Evolutionary conservation across 2,329 filamentous ascomycete genomes (phyloP).

Genomic region (Shiraia bambusicola): DNA sequence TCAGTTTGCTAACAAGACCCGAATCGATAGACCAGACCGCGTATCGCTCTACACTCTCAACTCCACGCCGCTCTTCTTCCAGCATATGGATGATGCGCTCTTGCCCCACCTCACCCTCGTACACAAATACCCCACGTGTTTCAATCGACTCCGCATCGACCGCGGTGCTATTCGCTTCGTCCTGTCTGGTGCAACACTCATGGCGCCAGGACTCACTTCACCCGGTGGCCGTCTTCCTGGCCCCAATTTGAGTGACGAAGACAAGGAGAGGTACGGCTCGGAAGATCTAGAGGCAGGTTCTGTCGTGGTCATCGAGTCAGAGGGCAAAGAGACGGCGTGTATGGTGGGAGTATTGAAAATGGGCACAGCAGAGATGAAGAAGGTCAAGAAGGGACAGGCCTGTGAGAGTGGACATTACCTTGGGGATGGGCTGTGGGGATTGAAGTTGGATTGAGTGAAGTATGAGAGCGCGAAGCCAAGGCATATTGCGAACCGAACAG

Average conservation of each 20-base stretch:
- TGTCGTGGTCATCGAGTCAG: constrained; percentile 84
- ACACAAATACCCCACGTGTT: constrained; percentile 82
- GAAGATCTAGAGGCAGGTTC: constrained; percentile 77
- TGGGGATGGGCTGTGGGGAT: constrained; percentile 88
- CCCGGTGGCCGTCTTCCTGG: constrained; percentile 77
- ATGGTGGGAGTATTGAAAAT: constrained; percentile 81
- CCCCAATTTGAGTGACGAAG: constrained; percentile 38
- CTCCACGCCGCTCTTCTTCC: constrained; percentile 81
- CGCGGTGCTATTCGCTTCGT: constrained; percentile 96
- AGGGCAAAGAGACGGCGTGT: constrained; percentile 91
- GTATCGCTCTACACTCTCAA: constrained; percentile 85
- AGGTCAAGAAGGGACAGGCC: constrained; percentile 89
- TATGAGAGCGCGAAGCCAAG: not conserved
- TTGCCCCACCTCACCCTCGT: constrained; percentile 87
- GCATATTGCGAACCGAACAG: too few species aligned
- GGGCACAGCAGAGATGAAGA: constrained; percentile 89
- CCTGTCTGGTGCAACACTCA: constrained; percentile 86
- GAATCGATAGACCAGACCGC: constrained; percentile 68
- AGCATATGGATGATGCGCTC: constrained; percentile 74
- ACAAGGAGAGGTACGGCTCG: constrained; percentile 50
- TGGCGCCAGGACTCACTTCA: constrained; percentile 91
- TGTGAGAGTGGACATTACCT: constrained; percentile 93
- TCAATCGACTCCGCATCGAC: constrained; percentile 86
- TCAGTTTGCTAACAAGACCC: constrained; percentile 5
- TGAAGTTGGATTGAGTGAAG: constrained; percentile 57